A percentile compares a stretch with the other conserved stretches of the same genome.
phyloP scores from a whole-genome alignment of 202 grass and related monocot genomes.

The Cymbopogon flexuosus region DNA sequence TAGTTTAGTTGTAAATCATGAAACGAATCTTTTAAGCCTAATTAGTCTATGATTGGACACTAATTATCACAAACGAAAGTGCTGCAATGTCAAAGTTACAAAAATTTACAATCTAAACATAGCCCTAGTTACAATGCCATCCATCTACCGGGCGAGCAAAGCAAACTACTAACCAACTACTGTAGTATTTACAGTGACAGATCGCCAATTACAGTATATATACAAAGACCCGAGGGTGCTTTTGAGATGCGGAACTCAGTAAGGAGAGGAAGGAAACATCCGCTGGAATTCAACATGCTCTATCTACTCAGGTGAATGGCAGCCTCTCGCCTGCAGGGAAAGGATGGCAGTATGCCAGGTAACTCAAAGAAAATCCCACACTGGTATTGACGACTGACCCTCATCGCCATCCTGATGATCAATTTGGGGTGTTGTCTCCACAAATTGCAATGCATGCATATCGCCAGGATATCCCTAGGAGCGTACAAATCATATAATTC shows the following conservation, averaged over 20 bases:
- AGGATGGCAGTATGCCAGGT: not conserved
- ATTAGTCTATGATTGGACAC: too few species aligned
- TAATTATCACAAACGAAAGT: too few species aligned
- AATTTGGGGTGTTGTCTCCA: constrained; percentile 44
- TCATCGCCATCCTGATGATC: constrained; percentile 54
- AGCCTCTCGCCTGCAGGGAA: not conserved
- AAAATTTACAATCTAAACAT: too few species aligned
- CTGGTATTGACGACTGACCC: constrained; percentile 61
- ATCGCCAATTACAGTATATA: not conserved
- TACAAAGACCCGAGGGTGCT: not conserved
- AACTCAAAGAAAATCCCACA: constrained; percentile 84
- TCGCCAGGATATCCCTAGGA: constrained; percentile 62
- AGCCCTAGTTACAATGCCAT: not conserved
- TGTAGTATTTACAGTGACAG: not conserved
- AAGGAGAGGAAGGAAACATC: too few species aligned
- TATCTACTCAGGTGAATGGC: not conserved
- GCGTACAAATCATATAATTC: not conserved
- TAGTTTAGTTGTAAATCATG: too few species aligned
- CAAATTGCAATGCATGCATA: constrained; percentile 63
- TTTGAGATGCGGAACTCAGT: not conserved
- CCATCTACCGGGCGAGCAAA: not conserved
- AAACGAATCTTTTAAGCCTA: too few species aligned
- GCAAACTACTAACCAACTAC: not conserved
- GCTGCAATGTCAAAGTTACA: too few species aligned
- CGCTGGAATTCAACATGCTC: not conserved